phyloP scores from a whole-genome alignment of 2,329 filamentous ascomycete species.

The Aureobasidium uvarum region DNA sequence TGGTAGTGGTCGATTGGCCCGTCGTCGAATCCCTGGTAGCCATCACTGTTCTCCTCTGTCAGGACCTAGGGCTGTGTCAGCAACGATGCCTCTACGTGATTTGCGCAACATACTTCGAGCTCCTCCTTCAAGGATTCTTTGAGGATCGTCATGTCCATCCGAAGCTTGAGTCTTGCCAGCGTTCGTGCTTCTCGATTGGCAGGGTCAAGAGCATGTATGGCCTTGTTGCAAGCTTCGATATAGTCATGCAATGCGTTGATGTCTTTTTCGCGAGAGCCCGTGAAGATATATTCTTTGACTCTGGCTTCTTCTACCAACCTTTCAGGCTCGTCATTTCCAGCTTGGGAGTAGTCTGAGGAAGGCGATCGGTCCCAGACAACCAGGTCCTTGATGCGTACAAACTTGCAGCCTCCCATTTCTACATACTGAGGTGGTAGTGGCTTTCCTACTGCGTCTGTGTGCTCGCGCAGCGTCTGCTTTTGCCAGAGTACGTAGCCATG shows the following conservation, averaged over 20 bases:
- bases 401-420: not conserved
- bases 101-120: not conserved
- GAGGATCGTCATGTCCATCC: slow-evolving; percentile 7
- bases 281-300: slow-evolving; percentile 21
- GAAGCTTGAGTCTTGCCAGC: not conserved
- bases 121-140: slow-evolving; percentile 20
- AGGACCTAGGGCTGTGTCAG: not conserved
- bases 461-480: not conserved
- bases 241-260: slow-evolving; percentile 7
- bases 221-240: slow-evolving; percentile 11
- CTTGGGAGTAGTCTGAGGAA: not conserved
- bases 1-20: not conserved
- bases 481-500: slow-evolving; percentile 20
- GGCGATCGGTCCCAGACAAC: not conserved
- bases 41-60: slow-evolving; percentile 7
- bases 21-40: slow-evolving; percentile 14
- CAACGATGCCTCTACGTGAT: not conserved
- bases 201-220: slow-evolving; percentile 12
- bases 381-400: slow-evolving; percentile 2
- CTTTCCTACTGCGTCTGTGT: not conserved
- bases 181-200: not conserved
- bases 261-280: slow-evolving; percentile 15
- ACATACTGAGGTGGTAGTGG: not conserved
- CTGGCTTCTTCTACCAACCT: not conserved
- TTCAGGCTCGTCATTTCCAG: not conserved